phyloP scores from a whole-genome alignment of 75 land plant species.

The Pseudotsuga menziesii region DNA sequence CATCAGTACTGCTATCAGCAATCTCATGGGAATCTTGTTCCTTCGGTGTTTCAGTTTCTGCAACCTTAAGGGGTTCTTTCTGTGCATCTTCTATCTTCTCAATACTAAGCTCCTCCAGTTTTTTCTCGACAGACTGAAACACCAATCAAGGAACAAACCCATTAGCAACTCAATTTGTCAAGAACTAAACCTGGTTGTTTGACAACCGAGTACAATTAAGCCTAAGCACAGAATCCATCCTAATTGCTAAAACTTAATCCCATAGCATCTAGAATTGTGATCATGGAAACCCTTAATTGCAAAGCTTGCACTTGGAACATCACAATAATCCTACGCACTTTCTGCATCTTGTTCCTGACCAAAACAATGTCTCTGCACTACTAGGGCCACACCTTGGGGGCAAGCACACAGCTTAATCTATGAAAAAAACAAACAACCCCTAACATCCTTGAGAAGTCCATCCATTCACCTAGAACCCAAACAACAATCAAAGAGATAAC shows the following conservation, averaged over 20 bases:
- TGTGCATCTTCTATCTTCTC: not conserved
- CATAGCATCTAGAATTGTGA: not conserved
- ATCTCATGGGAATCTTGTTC: not conserved
- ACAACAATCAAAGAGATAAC: not conserved
- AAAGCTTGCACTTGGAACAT: not conserved
- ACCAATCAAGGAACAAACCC: not conserved
- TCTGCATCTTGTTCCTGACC: not conserved
- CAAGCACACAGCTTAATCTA: not conserved
- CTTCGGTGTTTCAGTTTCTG: not conserved
- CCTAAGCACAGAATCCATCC: not conserved
- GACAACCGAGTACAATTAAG: not conserved
- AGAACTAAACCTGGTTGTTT: not conserved
- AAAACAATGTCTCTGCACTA: not conserved
- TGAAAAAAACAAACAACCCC: not conserved
- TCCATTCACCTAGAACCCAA: not conserved
- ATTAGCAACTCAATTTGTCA: not conserved
- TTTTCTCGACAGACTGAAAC: conserved; percentile 6
- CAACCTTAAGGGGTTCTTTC: too few species aligned
- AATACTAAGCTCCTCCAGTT: not conserved
- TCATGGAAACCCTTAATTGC: not conserved
- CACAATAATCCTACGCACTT: not conserved
- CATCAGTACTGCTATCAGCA: not conserved
- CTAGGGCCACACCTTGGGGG: not conserved
- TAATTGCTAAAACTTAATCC: not conserved
- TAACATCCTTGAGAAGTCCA: not conserved